These are phyloP conservation scores for Ambrosiella beaveri DNA, from an alignment of 2,329 filamentous ascomycete genomes.

Conservation along the genomic window DNA sequence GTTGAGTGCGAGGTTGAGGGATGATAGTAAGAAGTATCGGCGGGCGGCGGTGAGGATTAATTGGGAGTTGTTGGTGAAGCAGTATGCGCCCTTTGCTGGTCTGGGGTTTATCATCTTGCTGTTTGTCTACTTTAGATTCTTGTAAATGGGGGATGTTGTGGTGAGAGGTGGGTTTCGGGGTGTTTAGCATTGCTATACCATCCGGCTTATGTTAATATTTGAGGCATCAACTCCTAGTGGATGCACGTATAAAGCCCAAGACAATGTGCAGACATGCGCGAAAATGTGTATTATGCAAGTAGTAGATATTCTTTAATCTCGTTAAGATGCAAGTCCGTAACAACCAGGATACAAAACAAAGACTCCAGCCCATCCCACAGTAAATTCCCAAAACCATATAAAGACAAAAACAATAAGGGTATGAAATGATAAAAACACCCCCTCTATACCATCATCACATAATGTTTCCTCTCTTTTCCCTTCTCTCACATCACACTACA, in stretches of 20 bases:
- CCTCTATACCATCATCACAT: background rate
- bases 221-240: background rate
- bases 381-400: constrained; percentile 1
- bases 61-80: constrained; percentile 90
- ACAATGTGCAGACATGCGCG: background rate
- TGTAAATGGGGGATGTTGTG: constrained; percentile 30
- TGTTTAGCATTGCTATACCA: background rate
- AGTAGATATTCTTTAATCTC: background rate
- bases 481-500: constrained; percentile 31
- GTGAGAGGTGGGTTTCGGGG: background rate
- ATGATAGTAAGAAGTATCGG: constrained; percentile 89
- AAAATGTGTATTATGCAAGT: background rate
- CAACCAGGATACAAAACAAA: constrained; percentile 4
- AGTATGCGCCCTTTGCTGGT: constrained; percentile 82
- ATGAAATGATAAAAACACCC: background rate
- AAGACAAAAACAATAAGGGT: background rate
- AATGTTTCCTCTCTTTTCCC: too few species aligned
- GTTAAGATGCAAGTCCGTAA: background rate
- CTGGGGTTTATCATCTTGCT: constrained; percentile 68
- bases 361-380: constrained; percentile 7
- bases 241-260: background rate
- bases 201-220: background rate
- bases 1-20: constrained; percentile 67
- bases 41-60: constrained; percentile 90
- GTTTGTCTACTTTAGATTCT: constrained; percentile 87